A percentile compares a stretch with the other conserved stretches of the same genome.
Conservation (phyloP, 2,329 filamentous ascomycete genomes). For the Colletotrichum liaoningense region DNA sequence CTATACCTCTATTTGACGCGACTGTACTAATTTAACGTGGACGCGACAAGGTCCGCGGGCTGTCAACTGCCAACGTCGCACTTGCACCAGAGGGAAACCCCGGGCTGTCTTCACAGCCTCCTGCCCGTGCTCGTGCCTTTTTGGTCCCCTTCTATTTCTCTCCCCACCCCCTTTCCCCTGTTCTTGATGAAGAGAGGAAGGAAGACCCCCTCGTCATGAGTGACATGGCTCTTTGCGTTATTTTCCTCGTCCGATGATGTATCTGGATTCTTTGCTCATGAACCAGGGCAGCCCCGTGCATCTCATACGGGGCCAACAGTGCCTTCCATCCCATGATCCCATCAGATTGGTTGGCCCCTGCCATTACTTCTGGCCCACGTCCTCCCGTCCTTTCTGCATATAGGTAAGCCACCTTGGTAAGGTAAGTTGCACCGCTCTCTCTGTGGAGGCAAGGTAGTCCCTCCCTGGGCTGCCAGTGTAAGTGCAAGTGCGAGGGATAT, state of each 20-base stretch:
- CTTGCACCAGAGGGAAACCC: background rate
- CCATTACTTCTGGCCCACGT: background rate
- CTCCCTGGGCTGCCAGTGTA: background rate
- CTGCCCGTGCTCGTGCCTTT: background rate
- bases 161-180: background rate
- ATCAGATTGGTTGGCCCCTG: slow-evolving; percentile 19
- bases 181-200: background rate
- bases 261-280: background rate
- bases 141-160: background rate
- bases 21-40: background rate
- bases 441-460: background rate
- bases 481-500: background rate
- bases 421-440: background rate
- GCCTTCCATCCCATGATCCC: slow-evolving; percentile 23
- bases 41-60: background rate
- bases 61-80: background rate
- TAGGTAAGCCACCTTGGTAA: background rate
- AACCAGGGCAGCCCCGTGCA: background rate
- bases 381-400: slow-evolving; percentile 4
- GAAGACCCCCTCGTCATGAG: background rate
- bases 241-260: background rate
- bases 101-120: background rate
- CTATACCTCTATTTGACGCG: background rate
- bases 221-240: background rate
- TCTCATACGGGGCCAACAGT: background rate